Conservation (phyloP, 768 basidiomycete species). For the Melanogaster broomeanus region DNA sequence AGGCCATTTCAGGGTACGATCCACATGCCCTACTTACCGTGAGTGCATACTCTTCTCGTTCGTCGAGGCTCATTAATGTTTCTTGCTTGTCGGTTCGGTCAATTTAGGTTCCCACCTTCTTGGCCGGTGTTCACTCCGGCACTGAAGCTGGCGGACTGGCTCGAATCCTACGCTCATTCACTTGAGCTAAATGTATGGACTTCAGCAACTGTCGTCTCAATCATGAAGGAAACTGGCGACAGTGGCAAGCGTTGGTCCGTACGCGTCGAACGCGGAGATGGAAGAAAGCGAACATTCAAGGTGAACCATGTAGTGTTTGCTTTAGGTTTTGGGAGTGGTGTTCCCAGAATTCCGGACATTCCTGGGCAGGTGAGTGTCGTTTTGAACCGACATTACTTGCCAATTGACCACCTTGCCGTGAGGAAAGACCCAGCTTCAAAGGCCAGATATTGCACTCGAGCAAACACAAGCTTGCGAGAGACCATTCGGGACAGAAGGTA, state of each 20-base stretch:
- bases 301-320: slow-evolving; percentile 54
- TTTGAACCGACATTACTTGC: not conserved
- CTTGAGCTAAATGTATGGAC: slow-evolving; percentile 70
- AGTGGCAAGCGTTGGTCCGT: slow-evolving; percentile 46
- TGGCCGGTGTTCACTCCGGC: slow-evolving; percentile 65
- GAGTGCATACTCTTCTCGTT: slow-evolving; percentile 16
- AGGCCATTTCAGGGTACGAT: slow-evolving; percentile 39
- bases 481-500: slow-evolving; percentile 69
- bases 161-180: slow-evolving; percentile 60
- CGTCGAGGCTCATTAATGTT: not conserved
- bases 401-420: slow-evolving; percentile 1
- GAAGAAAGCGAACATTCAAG: slow-evolving; percentile 38
- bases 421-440: slow-evolving; percentile 55
- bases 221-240: slow-evolving; percentile 28
- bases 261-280: slow-evolving; percentile 36
- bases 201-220: slow-evolving; percentile 36
- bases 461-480: slow-evolving; percentile 52
- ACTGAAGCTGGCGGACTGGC: slow-evolving; percentile 61
- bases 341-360: slow-evolving; percentile 44
- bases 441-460: slow-evolving; percentile 64
- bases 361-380: slow-evolving; percentile 41
- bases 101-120: slow-evolving; percentile 51
- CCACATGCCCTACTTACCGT: slow-evolving; percentile 59
- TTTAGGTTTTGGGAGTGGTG: slow-evolving; percentile 48
- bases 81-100: not conserved